Conservation (phyloP, 495 filamentous ascomycete species). For the Neurospora africana region DNA sequence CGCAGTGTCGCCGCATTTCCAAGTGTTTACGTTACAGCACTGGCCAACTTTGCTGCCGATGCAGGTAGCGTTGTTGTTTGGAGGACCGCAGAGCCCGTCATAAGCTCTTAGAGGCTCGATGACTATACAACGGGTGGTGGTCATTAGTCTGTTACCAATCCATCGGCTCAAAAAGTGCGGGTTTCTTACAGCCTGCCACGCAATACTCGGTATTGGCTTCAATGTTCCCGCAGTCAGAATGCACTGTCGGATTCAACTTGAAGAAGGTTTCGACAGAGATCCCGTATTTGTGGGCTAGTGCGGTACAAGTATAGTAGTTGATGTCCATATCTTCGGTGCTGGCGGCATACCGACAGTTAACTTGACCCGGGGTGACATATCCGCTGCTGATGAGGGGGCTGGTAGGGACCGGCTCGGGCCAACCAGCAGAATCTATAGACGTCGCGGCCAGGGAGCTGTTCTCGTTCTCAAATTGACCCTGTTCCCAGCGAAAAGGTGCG, state of each 20-base stretch:
- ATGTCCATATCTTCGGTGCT: constrained; percentile 3
- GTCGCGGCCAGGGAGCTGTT: too few species aligned
- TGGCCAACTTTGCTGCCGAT: constrained; percentile 6
- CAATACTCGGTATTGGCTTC: constrained; percentile 17
- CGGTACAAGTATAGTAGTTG: constrained; percentile 15
- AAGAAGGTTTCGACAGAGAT: constrained; percentile 15
- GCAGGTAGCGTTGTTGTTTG: constrained; percentile 22
- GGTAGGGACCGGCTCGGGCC: neutral
- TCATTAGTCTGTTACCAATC: neutral
- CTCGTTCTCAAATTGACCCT: too few species aligned
- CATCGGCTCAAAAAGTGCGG: neutral
- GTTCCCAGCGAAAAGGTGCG: too few species aligned
- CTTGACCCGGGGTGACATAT: neutral
- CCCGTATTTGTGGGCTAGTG: constrained; percentile 4
- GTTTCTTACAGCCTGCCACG: constrained; percentile 15
- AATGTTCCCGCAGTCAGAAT: constrained; percentile 14
- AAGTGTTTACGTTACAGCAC: constrained; percentile 21
- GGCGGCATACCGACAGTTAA: constrained; percentile 12
- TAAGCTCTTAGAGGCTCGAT: constrained; percentile 16
- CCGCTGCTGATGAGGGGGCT: neutral
- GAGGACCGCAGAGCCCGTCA: constrained; percentile 19
- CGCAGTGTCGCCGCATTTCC: constrained; percentile 16
- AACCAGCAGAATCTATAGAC: neutral
- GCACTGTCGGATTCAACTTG: constrained; percentile 13
- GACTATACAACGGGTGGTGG: constrained; percentile 1